Conservation (phyloP, 345 rosid genomes). For the Corchorus capsularis region DNA sequence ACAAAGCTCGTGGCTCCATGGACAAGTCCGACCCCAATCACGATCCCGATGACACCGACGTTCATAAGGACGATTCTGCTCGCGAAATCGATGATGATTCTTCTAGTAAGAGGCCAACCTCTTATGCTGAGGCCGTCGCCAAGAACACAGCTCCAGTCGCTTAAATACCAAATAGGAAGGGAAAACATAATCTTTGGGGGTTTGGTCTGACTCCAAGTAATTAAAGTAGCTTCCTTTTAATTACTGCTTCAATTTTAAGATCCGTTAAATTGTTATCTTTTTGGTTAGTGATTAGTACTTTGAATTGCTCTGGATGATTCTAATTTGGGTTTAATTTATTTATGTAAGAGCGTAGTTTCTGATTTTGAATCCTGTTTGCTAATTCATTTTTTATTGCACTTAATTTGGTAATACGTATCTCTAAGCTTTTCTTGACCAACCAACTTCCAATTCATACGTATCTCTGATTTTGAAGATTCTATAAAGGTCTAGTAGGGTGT, state of each 20-base stretch:
- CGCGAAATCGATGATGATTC: constrained; percentile 41
- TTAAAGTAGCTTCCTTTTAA: background rate
- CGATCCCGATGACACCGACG: constrained; percentile 48
- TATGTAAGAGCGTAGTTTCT: too few species aligned
- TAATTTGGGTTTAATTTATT: too few species aligned
- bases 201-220: background rate
- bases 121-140: constrained; percentile 17
- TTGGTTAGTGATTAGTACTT: background rate
- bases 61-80: constrained; percentile 13
- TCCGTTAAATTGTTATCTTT: background rate
- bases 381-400: too few species aligned
- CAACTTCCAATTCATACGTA: too few species aligned
- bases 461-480: too few species aligned
- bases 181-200: too few species aligned
- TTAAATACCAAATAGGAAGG: background rate
- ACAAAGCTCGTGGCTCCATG: constrained; percentile 60
- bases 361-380: too few species aligned
- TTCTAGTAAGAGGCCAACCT: background rate
- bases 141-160: background rate
- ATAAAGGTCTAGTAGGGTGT: too few species aligned
- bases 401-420: too few species aligned
- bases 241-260: background rate
- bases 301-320: background rate
- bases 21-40: constrained; percentile 63
- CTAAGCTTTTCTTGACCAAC: too few species aligned